These are phyloP conservation scores for Colletotrichum sp. DNA, from an alignment of 2,329 filamentous ascomycete genomes.

Conservation along the genomic window DNA sequence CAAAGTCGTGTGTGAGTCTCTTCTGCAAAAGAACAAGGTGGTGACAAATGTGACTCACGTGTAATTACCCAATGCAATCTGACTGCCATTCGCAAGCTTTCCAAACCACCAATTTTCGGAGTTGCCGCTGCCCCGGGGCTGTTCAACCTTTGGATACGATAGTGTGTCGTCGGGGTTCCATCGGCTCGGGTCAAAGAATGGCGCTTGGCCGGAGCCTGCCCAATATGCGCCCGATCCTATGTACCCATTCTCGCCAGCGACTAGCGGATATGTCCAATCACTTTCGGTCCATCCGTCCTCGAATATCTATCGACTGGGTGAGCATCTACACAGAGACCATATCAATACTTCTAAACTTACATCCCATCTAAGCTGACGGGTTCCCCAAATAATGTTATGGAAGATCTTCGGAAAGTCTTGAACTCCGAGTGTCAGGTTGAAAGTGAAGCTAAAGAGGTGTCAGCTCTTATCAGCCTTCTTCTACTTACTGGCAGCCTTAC, in stretches of 20 bases:
- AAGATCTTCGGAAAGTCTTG: constrained; percentile 24
- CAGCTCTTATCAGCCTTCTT: neutral
- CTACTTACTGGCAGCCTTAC: neutral
- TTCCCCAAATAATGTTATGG: constrained; percentile 23
- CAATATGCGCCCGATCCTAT: constrained; percentile 42
- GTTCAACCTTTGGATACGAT: constrained; percentile 27
- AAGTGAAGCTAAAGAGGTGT: constrained; percentile 46
- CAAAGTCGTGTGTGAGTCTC: rapidly evolving
- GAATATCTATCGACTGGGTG: constrained; percentile 34
- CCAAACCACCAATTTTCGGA: constrained; percentile 46
- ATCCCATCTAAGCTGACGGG: constrained; percentile 25
- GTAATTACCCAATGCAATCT: constrained; percentile 44
- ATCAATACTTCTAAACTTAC: neutral
- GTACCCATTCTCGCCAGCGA: constrained; percentile 40
- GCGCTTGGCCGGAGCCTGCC: constrained; percentile 14
- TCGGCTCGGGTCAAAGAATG: constrained; percentile 22
- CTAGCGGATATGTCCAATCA: constrained; percentile 47
- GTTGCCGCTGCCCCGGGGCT: constrained; percentile 6
- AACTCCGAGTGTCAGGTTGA: constrained; percentile 64
- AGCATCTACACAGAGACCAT: neutral
- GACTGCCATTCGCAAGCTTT: constrained; percentile 44
- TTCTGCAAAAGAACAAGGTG: too few species aligned
- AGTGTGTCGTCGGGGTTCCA: constrained; percentile 27
- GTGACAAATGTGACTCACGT: constrained; percentile 28
- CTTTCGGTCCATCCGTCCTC: constrained; percentile 40